Base-by-base conservation (phyloP, 176 grass and related monocot genomes). In the Cenchrus purpureus region DNA sequence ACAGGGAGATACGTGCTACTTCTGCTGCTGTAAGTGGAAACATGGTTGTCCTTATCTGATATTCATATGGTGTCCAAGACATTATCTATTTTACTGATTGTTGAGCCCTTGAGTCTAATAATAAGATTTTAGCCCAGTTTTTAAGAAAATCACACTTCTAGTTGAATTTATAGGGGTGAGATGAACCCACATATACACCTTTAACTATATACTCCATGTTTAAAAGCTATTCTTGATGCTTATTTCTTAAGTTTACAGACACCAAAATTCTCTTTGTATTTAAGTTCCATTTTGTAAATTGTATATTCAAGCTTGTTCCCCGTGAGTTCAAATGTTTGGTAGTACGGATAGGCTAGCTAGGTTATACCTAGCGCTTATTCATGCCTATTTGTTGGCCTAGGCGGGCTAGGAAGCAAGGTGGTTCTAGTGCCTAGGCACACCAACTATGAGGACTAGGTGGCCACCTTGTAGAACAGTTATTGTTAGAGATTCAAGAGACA, bases 1-100 rank as follows among this genome's bases (percentile, higher is more conserved):
- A 96, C 70, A 94, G 94, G 72, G 91, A 92, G 86, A 92, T 94
- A 87, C 94, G 91, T 68, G 78, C 91, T 31, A 73, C 89, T 76
- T 87, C 93, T 87, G 97, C 94, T 66, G 97, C 94, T 80, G 97
- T 99, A 92, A 92, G 97, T 92, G n/a, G 16, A 54, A 89, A 86
- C 64, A 15, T 15, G 1, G 7, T 76, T 62, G 40, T 7, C 54
- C 42, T 61, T 28, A 1, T 66, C 86, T 84, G 12, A 37, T 54
- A 79, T 71, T 64, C 29, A 0, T 43, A 70, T 68, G 32, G 15
- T 58, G 12, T 54, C 32, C 56, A 71, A 25, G 34, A 15, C 7
- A 53, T 42, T 16, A 69, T 69, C 4, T 50, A 11, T 17, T 78
- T 55, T 71, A 16, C 19, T 65, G 16, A 17, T 32, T 51, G 63